Conservation (phyloP, 345 rosid species). For the Sonneratia alba region DNA sequence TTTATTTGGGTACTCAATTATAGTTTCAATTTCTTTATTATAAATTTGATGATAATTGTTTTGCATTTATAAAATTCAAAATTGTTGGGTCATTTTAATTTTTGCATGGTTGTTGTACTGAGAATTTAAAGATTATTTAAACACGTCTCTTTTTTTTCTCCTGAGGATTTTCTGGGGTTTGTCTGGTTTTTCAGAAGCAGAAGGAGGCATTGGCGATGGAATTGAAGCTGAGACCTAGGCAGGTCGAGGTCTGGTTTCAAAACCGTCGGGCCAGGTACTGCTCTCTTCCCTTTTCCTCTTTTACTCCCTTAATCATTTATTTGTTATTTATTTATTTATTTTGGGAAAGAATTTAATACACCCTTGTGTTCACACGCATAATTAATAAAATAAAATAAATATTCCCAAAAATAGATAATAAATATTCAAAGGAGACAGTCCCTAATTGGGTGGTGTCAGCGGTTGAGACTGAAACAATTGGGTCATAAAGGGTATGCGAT, state of each 20-base stretch:
- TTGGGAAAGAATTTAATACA: not conserved
- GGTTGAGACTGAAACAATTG: too few relatives aligned
- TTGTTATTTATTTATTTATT: not conserved
- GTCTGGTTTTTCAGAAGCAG: constrained; percentile 54
- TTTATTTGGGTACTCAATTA: too few relatives aligned
- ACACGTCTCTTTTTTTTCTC: not conserved
- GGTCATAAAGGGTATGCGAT: too few relatives aligned
- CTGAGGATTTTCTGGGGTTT: constrained; percentile 2
- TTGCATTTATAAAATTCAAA: too few relatives aligned
- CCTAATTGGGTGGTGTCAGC: too few relatives aligned
- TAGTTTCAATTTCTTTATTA: too few relatives aligned
- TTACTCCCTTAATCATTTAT: not conserved
- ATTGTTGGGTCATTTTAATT: too few relatives aligned
- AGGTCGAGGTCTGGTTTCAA: constrained; percentile 98
- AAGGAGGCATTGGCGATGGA: constrained; percentile 77
- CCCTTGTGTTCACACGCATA: not conserved
- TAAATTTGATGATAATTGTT: too few relatives aligned
- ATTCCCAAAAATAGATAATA: too few relatives aligned
- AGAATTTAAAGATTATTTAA: not conserved
- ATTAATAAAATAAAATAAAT: not conserved
- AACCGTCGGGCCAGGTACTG: constrained; percentile 98
- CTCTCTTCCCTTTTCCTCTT: too few relatives aligned
- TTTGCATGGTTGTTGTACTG: too few relatives aligned
- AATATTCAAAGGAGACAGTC: too few relatives aligned
- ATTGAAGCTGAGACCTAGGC: constrained; percentile 77